Evolutionary conservation across 805 yeast genomes (phyloP), one percentile per base, ranked within the genome.

Genomic region (Candida golubevii): DNA sequence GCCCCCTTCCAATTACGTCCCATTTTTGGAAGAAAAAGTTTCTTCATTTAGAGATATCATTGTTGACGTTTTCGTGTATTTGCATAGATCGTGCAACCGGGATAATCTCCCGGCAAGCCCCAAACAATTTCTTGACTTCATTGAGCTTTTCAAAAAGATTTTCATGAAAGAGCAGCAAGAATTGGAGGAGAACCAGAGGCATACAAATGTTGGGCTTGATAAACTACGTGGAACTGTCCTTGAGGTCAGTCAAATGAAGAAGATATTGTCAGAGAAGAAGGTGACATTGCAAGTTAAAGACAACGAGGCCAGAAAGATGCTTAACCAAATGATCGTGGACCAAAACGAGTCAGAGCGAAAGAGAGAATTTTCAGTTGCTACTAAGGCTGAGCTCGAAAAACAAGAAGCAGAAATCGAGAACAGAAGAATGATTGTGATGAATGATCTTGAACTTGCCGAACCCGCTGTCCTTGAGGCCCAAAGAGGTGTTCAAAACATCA

Each of bases 291-390:
- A 60, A 15, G 43, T 33, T 0, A 91, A 89, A 49, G 87, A 85
- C 45, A 53, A 62, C 11, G 86, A 84, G 50, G 96, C 97, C 0
- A 75, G 78, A 46, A 63, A 65, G 26, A 85, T 88, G 74, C 72
- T 91, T 34, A 79, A 82, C 55, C 78, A 70, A 43, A 88, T 91
- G 86, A 73, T 91, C 11, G 64, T 73, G 1, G 95, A 88, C 35
- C 98, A 91, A 59, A 88, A 87, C 57, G 96, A 88, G 54, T 91
- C 97, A 0, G 98, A 91, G 59, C 72, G 96, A 50, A 88, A 85
- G 53, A 85, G 85, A 46, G 96, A 86, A 47, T 89, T 93, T 7
- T 87, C 96, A 0, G 66, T 85, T 3, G 85, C 80, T 39, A 84
- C 91, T 9, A 87, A 85, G 54, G 75, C 72, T 13, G 82, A 88